Base-by-base conservation (phyloP, 345 rosid species). In the Heritiera littoralis region DNA sequence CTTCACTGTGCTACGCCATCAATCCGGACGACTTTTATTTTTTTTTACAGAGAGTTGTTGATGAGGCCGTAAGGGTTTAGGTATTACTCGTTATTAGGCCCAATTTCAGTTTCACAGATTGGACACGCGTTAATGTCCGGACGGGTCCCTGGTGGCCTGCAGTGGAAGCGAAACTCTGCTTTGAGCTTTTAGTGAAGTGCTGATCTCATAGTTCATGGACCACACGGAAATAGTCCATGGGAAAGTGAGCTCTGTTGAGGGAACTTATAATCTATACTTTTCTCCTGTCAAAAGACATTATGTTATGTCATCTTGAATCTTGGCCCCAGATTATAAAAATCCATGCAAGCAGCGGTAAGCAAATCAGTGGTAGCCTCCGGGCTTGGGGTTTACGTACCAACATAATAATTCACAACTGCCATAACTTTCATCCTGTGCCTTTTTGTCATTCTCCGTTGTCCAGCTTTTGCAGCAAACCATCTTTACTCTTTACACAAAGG, bases 391-490 rank as follows among this genome's bases (percentile, higher is more conserved):
- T 58, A 20, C 8, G 12, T 14, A 23, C 40, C 13, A 72, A 52
- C 61, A 52, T 52, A 72, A 72, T 72, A 72, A 72, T 72, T 72
- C 61, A 30, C 59, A 32, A 65, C 56, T 52, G 66, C 45, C 7
- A 54, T 46, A 56, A 67, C 40, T 64, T 14, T 49, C 64, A 46
- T 63, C 38, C 68, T 15, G 4, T 30, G 8, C 18, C n/a, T 59
- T 68, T 70, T 45, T 54, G 35, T 77, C 32, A 76, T 38, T 43
- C 51, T 68, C 55, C 20, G 52, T 23, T 12, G 32, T 38, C 46
- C 77, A 75, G 71, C 82, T 81, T 81, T 75, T 67, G 45, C 78
- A 48, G 80, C 72, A 60, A 61, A 49, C 51, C 79, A 8, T 75
- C 75, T 80, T 80, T 77, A 66, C 43, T 54, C 75, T 55, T 69